Conservation (phyloP, 2,329 filamentous ascomycete genomes). For the Trichoderma polysporum region DNA sequence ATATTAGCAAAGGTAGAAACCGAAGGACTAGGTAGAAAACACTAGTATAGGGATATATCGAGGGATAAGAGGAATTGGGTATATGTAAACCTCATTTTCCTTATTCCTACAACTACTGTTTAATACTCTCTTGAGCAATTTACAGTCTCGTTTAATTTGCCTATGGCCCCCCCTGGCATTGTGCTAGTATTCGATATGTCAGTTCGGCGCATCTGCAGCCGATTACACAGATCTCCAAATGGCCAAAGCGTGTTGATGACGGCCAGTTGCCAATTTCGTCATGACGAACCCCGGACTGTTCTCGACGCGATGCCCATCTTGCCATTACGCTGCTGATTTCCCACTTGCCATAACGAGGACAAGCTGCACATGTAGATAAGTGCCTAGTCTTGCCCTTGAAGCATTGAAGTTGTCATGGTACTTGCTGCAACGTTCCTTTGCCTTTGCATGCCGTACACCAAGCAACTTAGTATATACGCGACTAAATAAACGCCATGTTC, state of each 20-base stretch:
- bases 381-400: neutral
- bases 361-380: neutral
- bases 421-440: neutral
- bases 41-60: too few species aligned
- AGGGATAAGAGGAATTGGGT: too few species aligned
- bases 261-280: conserved; percentile 11
- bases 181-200: neutral
- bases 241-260: conserved; percentile 8
- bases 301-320: neutral
- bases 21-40: too few species aligned
- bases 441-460: neutral
- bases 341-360: conserved; percentile 1
- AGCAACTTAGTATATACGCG: neutral
- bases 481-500: neutral
- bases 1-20: too few species aligned
- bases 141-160: neutral
- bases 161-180: neutral
- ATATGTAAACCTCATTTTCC: too few species aligned
- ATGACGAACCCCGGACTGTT: neutral
- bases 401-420: neutral
- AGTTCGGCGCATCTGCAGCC: neutral
- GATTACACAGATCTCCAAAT: conserved; percentile 10
- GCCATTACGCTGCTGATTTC: neutral
- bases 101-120: too few species aligned
- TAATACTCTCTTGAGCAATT: neutral